Conservation (phyloP, 2,329 filamentous ascomycete species). For the Fusarium denticulatum region DNA sequence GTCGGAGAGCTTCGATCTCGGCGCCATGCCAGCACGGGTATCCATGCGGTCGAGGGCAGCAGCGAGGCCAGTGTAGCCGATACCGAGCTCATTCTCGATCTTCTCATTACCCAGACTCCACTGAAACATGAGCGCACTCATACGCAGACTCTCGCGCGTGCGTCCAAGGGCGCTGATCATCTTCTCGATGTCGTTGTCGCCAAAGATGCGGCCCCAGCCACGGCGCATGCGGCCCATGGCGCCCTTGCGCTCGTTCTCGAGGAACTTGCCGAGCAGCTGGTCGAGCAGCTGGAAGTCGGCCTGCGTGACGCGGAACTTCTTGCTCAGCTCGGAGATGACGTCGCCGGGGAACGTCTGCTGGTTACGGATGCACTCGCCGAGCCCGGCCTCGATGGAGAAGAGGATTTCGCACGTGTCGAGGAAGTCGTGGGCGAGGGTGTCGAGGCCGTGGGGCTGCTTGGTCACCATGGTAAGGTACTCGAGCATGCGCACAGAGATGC, state of each 20-base stretch:
- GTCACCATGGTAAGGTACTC: constrained; percentile 70
- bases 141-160: constrained; percentile 69
- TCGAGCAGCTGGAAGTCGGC: constrained; percentile 71
- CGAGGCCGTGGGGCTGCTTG: constrained; percentile 64
- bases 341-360: constrained; percentile 66
- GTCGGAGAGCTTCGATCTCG: constrained; percentile 30
- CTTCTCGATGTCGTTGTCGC: constrained; percentile 69
- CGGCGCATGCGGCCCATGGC: constrained; percentile 68
- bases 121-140: constrained; percentile 72
- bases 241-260: constrained; percentile 70
- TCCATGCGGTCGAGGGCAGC: constrained; percentile 66
- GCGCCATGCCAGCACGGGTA: constrained; percentile 34
- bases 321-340: constrained; percentile 70
- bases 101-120: constrained; percentile 70
- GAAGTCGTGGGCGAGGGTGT: constrained; percentile 70
- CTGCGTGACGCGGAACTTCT: constrained; percentile 69
- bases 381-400: constrained; percentile 74
- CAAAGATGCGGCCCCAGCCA: constrained; percentile 71
- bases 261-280: constrained; percentile 68
- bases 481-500: constrained; percentile 71
- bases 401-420: constrained; percentile 73
- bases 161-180: constrained; percentile 66
- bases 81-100: constrained; percentile 68
- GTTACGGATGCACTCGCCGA: constrained; percentile 62
- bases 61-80: constrained; percentile 73